phyloP scores from a whole-genome alignment of 2,329 filamentous ascomycete genomes.

The Diaporthe amygdali region DNA sequence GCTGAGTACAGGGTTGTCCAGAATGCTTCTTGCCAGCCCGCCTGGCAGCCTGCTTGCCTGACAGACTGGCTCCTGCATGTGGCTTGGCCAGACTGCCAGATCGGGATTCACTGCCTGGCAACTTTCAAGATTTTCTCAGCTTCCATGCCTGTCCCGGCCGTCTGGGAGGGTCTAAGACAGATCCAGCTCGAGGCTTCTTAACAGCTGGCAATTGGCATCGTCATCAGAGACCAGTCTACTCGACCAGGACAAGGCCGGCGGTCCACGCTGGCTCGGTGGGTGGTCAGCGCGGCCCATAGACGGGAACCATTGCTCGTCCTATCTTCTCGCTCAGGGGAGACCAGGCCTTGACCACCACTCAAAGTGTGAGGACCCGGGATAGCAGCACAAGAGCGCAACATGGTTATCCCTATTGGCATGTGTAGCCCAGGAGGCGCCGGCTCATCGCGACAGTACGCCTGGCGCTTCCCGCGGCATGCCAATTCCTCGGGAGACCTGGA shows the following conservation, averaged over 20 bases:
- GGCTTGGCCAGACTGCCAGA: neutral
- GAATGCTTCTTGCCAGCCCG: neutral
- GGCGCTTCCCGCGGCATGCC: slow-evolving; percentile 20
- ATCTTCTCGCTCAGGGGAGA: neutral
- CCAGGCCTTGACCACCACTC: slow-evolving; percentile 6
- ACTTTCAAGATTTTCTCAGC: neutral
- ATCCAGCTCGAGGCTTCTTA: neutral
- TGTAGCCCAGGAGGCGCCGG: neutral
- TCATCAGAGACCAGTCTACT: neutral
- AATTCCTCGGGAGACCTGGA: neutral
- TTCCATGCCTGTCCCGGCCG: neutral
- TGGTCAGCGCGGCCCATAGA: slow-evolving; percentile 22
- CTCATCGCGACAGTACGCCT: neutral
- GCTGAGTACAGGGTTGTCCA: neutral
- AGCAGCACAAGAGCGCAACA: neutral
- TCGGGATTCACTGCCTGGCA: neutral
- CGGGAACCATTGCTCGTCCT: slow-evolving; percentile 16
- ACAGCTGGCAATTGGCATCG: neutral
- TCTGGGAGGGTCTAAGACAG: slow-evolving; percentile 9
- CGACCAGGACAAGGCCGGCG: slow-evolving; percentile 25
- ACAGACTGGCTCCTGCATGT: neutral
- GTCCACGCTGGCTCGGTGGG: slow-evolving; percentile 18
- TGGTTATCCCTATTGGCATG: neutral
- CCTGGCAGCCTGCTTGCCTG: neutral
- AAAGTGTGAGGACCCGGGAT: slow-evolving; percentile 12